These are phyloP conservation scores for Talaromyces sp. DNA, from an alignment of 2,329 filamentous ascomycete species.

Conservation along the genomic window DNA sequence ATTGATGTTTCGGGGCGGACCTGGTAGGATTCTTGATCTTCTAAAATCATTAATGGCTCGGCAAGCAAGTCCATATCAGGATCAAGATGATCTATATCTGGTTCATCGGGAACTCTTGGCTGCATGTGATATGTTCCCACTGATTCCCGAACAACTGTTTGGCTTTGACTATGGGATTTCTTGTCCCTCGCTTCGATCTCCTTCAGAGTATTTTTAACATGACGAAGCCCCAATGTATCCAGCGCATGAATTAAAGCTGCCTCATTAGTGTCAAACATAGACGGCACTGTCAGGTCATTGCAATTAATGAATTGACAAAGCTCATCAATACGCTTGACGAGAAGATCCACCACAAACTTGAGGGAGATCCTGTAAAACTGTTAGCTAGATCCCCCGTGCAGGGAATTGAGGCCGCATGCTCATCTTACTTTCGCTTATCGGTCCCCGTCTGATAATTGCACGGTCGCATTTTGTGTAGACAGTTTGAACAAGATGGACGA, in stretches of 20 bases:
- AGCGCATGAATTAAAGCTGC: constrained; percentile 5
- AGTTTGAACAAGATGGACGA: constrained; percentile 23
- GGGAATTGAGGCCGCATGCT: neutral
- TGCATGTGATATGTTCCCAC: too few species aligned
- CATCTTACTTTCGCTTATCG: constrained; percentile 9
- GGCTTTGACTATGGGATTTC: too few species aligned
- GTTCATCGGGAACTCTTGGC: neutral
- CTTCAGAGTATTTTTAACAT: neutral
- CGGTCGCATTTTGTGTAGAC: constrained; percentile 24
- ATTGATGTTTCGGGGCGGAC: neutral
- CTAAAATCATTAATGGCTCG: neutral
- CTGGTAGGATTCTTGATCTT: neutral
- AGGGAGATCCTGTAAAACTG: constrained; percentile 1
- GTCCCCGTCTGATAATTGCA: constrained; percentile 5
- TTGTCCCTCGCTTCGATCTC: neutral
- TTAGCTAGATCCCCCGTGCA: neutral
- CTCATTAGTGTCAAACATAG: constrained; percentile 9
- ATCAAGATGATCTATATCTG: neutral
- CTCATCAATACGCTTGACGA: constrained; percentile 6
- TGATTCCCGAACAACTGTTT: too few species aligned
- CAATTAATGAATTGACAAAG: constrained; percentile 5
- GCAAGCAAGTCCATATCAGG: neutral
- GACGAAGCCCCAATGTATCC: constrained; percentile 1
- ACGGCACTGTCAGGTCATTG: constrained; percentile 2
- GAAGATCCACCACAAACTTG: constrained; percentile 9